Evolutionary conservation across 306 rosid genomes (phyloP), one percentile per base, ranked within the genome.

Genomic region (Mimosa bimucronata): DNA sequence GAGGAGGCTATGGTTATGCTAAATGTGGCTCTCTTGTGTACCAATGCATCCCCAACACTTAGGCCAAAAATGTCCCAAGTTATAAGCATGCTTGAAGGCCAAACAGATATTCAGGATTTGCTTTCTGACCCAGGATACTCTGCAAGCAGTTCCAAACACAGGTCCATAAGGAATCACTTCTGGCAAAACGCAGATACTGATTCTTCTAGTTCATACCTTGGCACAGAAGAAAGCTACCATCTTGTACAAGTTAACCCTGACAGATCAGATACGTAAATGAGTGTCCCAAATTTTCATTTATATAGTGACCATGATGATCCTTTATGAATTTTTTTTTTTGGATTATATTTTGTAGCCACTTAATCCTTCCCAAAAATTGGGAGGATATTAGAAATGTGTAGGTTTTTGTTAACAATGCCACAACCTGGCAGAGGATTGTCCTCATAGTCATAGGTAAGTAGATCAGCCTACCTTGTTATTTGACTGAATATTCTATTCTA

Each of bases 31-130:
- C 97, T 95, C 57, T 53, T 92, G 25, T 92, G 98, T 84, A 92
- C 98, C 70, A 92, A 95, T 84, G 98, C 98, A 38, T 90, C 98
- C 23, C 98, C 98, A 11, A 95, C 96, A 14, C 97, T 95, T 2
- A 84, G 97, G 75, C 98, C 98, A 29, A 86, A 83, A 46, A 95
- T 92, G 98, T 81, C 92, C 23, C 97, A 95, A 85, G 98, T 80
- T 34, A 92, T 92, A 50, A 95, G 98, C 88, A 95, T 95, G 95
- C 96, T 95, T 3, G 98, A 95, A 88, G 98, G 98, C 62, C 82
- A 87, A 87, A 95, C 98, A 23, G 86, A 77, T 7, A 88, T 95
- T 42, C 95, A 92, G 42, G 95, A 88, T 10, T 65, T 89, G 7
- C 95, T 91, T 46, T 92, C 98, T 60, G 96, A 91, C 77, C 95